Conservation (phyloP, 352 stramenopile species). For the Thalassiosira mediterranea region DNA sequence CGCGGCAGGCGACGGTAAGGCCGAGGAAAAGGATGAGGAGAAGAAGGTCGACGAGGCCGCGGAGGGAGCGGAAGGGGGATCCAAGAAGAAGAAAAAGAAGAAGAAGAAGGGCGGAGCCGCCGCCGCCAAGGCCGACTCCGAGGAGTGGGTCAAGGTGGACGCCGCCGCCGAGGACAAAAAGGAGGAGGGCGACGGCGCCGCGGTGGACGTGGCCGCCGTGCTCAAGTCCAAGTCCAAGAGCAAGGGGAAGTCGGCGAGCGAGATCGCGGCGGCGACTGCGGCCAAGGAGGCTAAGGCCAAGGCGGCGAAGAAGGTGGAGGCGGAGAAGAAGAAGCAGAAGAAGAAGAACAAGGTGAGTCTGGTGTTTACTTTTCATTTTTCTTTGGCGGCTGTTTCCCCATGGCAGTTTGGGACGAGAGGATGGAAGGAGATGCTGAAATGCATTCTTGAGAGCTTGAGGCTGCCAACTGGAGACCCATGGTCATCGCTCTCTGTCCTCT, state of each 20-base stretch:
- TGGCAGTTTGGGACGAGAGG: too few species aligned
- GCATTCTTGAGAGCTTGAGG: too few species aligned
- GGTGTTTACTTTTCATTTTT: too few species aligned
- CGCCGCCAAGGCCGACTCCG: not conserved
- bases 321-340: conserved; percentile 11
- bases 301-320: conserved; percentile 28
- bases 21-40: conserved; percentile 11
- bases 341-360: conserved; percentile 39
- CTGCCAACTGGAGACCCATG: too few species aligned
- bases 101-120: conserved; percentile 10
- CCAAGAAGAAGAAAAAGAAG: conserved; percentile 29
- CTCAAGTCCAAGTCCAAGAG: conserved; percentile 21
- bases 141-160: conserved; percentile 33
- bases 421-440: too few species aligned
- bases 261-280: conserved; percentile 5
- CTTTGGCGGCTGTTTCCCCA: too few species aligned
- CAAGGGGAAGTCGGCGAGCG: conserved; percentile 6
- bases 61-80: not conserved
- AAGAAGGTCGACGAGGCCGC: conserved; percentile 15
- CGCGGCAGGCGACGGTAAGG: not conserved
- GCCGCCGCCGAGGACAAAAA: not conserved
- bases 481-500: too few species aligned
- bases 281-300: conserved; percentile 30
- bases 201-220: conserved; percentile 28
- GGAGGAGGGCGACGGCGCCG: not conserved